Conservation (phyloP, 108 stramenopile species). For the Halocafeteria seosinensis region DNA sequence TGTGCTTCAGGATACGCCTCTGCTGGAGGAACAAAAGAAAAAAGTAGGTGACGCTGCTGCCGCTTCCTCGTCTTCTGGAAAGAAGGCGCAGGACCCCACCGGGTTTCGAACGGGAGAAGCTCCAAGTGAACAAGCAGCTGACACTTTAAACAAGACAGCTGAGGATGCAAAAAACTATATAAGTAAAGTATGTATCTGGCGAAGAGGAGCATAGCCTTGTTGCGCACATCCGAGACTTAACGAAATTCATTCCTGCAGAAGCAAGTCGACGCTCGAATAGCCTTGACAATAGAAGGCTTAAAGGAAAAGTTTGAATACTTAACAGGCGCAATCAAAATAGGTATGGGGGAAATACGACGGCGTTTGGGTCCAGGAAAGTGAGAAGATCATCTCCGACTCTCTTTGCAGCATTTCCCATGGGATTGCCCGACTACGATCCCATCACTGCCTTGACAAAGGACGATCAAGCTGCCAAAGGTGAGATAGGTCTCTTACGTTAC, state of each 20-base stretch:
- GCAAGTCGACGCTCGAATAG: conserved; percentile 10
- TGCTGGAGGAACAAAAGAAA: conserved; percentile 24
- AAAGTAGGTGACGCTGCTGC: conserved; percentile 5
- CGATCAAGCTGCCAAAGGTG: too few relatives aligned
- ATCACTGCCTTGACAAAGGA: conserved; percentile 41
- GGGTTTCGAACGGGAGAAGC: conserved; percentile 47
- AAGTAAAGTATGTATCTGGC: conserved; percentile 8
- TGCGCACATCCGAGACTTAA: neutral
- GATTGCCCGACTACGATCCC: conserved; percentile 55
- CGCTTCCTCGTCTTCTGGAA: neutral
- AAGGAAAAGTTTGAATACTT: neutral
- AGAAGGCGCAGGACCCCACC: conserved; percentile 40
- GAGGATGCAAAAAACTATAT: conserved; percentile 31
- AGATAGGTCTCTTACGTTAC: too few relatives aligned
- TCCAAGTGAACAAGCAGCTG: conserved; percentile 33
- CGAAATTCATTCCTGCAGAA: conserved; percentile 7
- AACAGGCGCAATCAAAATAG: neutral
- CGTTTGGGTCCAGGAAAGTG: conserved; percentile 26
- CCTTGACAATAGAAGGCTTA: neutral
- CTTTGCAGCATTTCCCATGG: conserved; percentile 57
- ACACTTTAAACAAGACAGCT: conserved; percentile 40
- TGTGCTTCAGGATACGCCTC: neutral
- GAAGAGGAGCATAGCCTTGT: too few relatives aligned
- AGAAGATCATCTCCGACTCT: conserved; percentile 49
- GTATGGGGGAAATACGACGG: conserved; percentile 3